A percentile compares a stretch with the other conserved stretches of the same genome.
Conservation (phyloP, 768 basidiomycete genomes). For the Leccinum truebloodii region DNA sequence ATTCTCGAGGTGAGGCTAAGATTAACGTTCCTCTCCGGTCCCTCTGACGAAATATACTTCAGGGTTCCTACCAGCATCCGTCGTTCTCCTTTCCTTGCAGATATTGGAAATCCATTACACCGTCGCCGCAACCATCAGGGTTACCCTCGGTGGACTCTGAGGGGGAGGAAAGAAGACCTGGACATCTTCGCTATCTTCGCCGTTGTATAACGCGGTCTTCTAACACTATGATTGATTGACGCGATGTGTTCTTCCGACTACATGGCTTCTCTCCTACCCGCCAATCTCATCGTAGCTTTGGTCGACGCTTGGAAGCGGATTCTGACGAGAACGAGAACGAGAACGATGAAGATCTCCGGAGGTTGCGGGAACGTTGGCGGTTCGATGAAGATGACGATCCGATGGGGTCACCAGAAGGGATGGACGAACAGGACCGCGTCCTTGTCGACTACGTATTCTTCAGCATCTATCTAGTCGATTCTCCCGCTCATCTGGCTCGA, state of each 20-base stretch:
- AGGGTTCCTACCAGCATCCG: conserved; percentile 74
- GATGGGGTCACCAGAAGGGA: conserved; percentile 52
- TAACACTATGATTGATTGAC: conserved; percentile 73
- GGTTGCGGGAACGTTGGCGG: conserved; percentile 61
- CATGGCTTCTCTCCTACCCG: conserved; percentile 23
- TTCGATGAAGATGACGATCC: conserved; percentile 69
- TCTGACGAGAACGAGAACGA: conserved; percentile 26
- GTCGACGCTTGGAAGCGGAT: conserved; percentile 29
- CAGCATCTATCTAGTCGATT: too few relatives aligned
- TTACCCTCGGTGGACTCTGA: conserved; percentile 29
- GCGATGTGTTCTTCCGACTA: conserved; percentile 35
- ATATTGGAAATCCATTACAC: conserved; percentile 63
- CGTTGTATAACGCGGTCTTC: conserved; percentile 84
- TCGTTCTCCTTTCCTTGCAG: conserved; percentile 59
- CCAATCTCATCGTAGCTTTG: conserved; percentile 16
- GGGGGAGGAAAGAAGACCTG: conserved; percentile 24
- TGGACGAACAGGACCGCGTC: conserved; percentile 67
- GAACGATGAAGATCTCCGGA: conserved; percentile 40
- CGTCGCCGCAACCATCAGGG: conserved; percentile 36
- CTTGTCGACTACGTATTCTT: conserved; percentile 48
- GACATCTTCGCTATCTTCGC: conserved; percentile 47
- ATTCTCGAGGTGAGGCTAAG: conserved; percentile 64
- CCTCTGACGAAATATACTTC: conserved; percentile 12
- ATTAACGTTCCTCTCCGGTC: background rate
- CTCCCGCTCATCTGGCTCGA: too few relatives aligned